Evolutionary conservation across 1,139 yeast genomes (phyloP).

Genomic region (Geotrichum aggregatum): DNA sequence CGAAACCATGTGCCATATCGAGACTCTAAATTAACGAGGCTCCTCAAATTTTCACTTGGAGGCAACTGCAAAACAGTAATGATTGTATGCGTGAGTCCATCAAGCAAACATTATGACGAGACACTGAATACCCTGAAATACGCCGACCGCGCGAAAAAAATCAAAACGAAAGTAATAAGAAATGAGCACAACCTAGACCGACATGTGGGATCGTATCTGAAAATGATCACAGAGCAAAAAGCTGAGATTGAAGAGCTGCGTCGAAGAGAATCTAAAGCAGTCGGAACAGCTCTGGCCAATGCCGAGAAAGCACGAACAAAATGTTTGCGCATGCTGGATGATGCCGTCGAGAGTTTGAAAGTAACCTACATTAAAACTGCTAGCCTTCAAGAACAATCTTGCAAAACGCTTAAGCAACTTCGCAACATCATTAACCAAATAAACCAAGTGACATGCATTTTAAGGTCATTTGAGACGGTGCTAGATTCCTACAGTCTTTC

Average conservation of each 20-base stretch:
- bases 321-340: slow-evolving; percentile 25
- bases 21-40: slow-evolving; percentile 52
- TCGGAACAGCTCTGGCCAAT: slow-evolving; percentile 35
- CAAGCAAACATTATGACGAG: slow-evolving; percentile 68
- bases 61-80: slow-evolving; percentile 93
- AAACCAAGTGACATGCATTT: slow-evolving; percentile 23
- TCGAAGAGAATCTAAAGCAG: slow-evolving; percentile 48
- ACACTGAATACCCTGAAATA: slow-evolving; percentile 85
- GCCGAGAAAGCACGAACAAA: slow-evolving; percentile 23
- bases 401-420: slow-evolving; percentile 24
- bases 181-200: slow-evolving; percentile 76
- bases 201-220: slow-evolving; percentile 82
- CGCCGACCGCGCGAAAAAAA: slow-evolving; percentile 87
- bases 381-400: slow-evolving; percentile 25
- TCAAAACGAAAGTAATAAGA: slow-evolving; percentile 72
- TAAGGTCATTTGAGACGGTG: slow-evolving; percentile 29
- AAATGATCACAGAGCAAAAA: slow-evolving; percentile 80
- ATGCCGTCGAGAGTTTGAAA: slow-evolving; percentile 27
- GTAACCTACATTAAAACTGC: slow-evolving; percentile 23
- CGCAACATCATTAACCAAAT: slow-evolving; percentile 25
- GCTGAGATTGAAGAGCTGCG: slow-evolving; percentile 70
- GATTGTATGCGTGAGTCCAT: slow-evolving; percentile 89
- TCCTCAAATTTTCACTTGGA: slow-evolving; percentile 84
- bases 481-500: slow-evolving; percentile 15
- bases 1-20: slow-evolving; percentile 81